A percentile compares a stretch with the other conserved stretches of the same genome.
These are phyloP conservation scores for Ramaria rubella DNA, from an alignment of 768 basidiomycete species.

Conservation along the genomic window DNA sequence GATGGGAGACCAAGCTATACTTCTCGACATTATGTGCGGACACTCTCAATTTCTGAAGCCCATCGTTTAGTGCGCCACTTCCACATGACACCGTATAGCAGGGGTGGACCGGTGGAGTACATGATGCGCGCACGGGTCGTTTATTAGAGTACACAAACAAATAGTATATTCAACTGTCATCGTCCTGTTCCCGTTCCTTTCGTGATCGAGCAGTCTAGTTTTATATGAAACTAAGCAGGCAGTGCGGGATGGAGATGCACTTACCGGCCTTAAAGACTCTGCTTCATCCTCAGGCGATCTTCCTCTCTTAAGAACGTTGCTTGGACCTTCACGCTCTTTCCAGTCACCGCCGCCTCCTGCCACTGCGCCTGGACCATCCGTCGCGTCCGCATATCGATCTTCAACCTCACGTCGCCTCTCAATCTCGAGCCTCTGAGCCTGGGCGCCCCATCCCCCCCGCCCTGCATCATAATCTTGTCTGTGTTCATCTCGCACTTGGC, in stretches of 20 bases:
- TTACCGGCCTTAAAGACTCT: slow-evolving; percentile 48
- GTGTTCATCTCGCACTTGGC: slow-evolving; percentile 95
- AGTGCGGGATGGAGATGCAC: slow-evolving; percentile 19
- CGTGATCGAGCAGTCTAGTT: slow-evolving; percentile 7
- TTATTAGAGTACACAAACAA: slow-evolving; percentile 30
- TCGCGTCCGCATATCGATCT: slow-evolving; percentile 77
- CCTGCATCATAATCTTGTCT: slow-evolving; percentile 96
- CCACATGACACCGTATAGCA: slow-evolving; percentile 49
- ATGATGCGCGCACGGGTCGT: slow-evolving; percentile 43
- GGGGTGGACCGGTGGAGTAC: slow-evolving; percentile 33
- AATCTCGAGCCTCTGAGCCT: slow-evolving; percentile 64
- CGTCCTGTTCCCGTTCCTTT: slow-evolving; percentile 9
- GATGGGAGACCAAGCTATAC: slow-evolving; percentile 7
- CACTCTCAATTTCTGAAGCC: slow-evolving; percentile 57
- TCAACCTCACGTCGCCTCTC: slow-evolving; percentile 78
- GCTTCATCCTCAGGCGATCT: slow-evolving; percentile 77
- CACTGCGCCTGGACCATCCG: slow-evolving; percentile 73
- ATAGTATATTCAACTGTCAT: slow-evolving; percentile 13
- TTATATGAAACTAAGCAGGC: background rate
- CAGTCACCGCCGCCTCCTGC: slow-evolving; percentile 83
- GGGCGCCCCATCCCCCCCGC: slow-evolving; percentile 91
- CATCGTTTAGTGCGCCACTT: slow-evolving; percentile 56
- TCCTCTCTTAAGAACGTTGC: slow-evolving; percentile 52
- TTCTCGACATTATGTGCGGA: slow-evolving; percentile 37
- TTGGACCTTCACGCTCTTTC: slow-evolving; percentile 55